Conservation (phyloP, 2,329 filamentous ascomycete genomes). For the Dactylellina cionopaga region DNA sequence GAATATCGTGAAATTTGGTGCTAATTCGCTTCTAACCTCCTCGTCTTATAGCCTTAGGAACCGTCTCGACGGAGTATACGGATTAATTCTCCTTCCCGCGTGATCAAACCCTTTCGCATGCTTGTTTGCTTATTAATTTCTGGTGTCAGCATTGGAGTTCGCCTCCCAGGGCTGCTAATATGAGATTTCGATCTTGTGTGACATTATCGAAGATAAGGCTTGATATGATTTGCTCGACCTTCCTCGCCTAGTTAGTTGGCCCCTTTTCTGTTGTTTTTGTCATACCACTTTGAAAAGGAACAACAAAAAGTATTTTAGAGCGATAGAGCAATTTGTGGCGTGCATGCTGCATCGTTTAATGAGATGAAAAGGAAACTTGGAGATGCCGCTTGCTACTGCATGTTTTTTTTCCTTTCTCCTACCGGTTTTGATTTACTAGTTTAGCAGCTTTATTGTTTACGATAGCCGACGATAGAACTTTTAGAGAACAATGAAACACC, state of each 20-base stretch:
- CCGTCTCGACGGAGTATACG: slow-evolving; percentile 8
- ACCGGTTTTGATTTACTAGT: slow-evolving; percentile 15
- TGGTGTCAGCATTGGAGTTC: slow-evolving; percentile 15
- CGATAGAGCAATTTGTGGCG: slow-evolving; percentile 24
- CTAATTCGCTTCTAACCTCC: slow-evolving; percentile 19
- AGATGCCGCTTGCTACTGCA: background rate
- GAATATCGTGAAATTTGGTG: background rate
- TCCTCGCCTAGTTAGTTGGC: background rate
- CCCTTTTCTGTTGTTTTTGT: slow-evolving; percentile 26
- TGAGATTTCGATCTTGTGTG: slow-evolving; percentile 51
- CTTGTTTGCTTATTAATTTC: slow-evolving; percentile 11
- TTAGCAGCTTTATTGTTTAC: slow-evolving; percentile 10
- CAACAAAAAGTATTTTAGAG: background rate
- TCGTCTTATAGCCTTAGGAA: no score
- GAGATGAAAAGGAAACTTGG: slow-evolving; percentile 37
- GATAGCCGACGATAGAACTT: slow-evolving; percentile 13
- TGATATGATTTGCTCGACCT: slow-evolving; percentile 16
- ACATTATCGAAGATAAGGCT: slow-evolving; percentile 34
- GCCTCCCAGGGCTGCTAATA: slow-evolving; percentile 43
- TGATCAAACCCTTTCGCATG: background rate
- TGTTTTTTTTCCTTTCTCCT: slow-evolving; percentile 5
- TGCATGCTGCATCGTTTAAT: slow-evolving; percentile 34
- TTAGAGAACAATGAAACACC: slow-evolving; percentile 21
- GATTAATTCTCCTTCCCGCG: slow-evolving; percentile 18
- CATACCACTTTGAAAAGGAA: background rate